Evolutionary conservation across 495 filamentous ascomycete species (phyloP), one percentile per base, ranked within the genome.

Genomic region (Margaritispora aquatica): DNA sequence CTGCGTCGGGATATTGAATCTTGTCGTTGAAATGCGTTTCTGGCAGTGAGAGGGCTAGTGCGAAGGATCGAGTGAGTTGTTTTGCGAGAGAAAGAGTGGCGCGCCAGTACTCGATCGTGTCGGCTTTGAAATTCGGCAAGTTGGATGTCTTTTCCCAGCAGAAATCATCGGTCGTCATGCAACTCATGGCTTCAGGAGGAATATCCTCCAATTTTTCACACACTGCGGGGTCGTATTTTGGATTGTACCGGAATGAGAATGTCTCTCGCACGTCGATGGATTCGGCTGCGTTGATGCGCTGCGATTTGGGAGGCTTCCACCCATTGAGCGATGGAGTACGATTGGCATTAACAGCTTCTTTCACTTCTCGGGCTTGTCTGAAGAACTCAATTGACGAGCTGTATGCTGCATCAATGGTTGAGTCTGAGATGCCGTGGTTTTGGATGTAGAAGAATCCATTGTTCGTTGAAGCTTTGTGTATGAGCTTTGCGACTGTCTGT

Each of bases 381-480:
- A 80, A 82, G 62, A 80, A 82, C 0, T 57, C 55, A 20, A 75
- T 64, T 0, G 74, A 73, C 27, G 66, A 62, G 2, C 48, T 24
- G 4, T 71, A 53, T 51, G 76, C 76, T 2, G 49, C 59, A 3
- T 74, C 59, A 54, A 80, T 77, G 0, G 74, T 62, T 0, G 70
- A 68, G n/a, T 72, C 67, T 0, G 71, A 50, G 24, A 81, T 75
- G 0, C 77, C 77, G 59, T 81, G 77, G 34, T 80, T 80, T 58
- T 71, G 72, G 58, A 80, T 65, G 54, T 81, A 80, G 63, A 81
- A 80, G 63, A 81, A 81, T 0, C 77, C 78, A 0, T 65, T 77
- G 34, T 70, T 75, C 19, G 73, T 67, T 15, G 75, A 73, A 3
- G 76, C 77, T 1, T 56, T 55, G 48, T 64, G 69, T 24, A 80